Evolutionary conservation across 2,329 filamentous ascomycete genomes (phyloP).

Genomic region (Bimuria novae-zelandiae): DNA sequence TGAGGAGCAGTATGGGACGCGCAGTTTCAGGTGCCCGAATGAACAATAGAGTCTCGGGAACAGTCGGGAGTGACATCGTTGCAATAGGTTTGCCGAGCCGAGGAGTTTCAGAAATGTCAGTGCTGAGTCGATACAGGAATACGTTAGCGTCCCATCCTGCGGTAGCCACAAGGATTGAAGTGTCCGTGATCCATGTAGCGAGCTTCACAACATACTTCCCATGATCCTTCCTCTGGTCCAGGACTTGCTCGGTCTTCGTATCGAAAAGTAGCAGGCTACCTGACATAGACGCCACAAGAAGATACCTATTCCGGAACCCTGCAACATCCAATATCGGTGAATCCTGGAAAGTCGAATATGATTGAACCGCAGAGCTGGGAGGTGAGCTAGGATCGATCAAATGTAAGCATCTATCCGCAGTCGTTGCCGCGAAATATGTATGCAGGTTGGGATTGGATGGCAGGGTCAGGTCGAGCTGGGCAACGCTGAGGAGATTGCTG

Average conservation of each 20-base stretch:
- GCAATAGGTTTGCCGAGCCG: slow-evolving; percentile 48
- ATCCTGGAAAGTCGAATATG: slow-evolving; percentile 51
- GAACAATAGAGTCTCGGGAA: slow-evolving; percentile 63
- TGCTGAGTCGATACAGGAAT: slow-evolving; percentile 52
- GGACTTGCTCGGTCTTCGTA: slow-evolving; percentile 40
- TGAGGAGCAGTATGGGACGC: slow-evolving; percentile 57
- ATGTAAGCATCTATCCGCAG: slow-evolving; percentile 52
- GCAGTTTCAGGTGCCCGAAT: slow-evolving; percentile 53
- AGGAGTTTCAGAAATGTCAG: slow-evolving; percentile 29
- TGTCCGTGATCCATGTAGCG: slow-evolving; percentile 43
- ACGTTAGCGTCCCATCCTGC: slow-evolving; percentile 66
- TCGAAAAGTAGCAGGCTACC: slow-evolving; percentile 59
- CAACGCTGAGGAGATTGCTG: slow-evolving; percentile 58
- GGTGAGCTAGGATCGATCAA: slow-evolving; percentile 46
- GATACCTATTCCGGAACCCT: slow-evolving; percentile 49
- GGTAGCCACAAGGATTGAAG: slow-evolving; percentile 52
- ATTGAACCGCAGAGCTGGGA: slow-evolving; percentile 40
- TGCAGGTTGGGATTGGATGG: slow-evolving; percentile 15
- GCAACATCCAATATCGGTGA: slow-evolving; percentile 60
- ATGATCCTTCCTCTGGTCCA: slow-evolving; percentile 61
- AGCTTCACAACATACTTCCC: slow-evolving; percentile 63
- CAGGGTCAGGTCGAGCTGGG: slow-evolving; percentile 47
- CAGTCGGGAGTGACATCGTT: slow-evolving; percentile 53
- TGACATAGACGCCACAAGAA: slow-evolving; percentile 64
- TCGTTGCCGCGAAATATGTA: slow-evolving; percentile 40